Evolutionary conservation across 768 basidiomycete genomes (phyloP), one percentile per base, ranked within the genome.

Genomic region (Fibroporia radiculosa): DNA sequence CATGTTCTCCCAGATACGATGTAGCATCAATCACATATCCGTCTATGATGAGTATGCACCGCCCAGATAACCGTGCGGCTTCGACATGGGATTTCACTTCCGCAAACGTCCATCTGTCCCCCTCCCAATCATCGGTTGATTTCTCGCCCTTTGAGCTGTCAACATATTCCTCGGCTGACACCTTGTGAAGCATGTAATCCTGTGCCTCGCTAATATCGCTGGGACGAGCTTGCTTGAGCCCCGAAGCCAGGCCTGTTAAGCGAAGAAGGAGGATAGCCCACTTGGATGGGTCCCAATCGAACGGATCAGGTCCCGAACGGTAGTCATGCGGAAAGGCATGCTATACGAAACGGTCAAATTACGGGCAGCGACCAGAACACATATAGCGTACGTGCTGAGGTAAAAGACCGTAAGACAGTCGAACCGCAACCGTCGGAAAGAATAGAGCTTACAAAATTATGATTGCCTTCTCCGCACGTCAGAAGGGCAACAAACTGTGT

Each of bases 261-360:
- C 79, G 63, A 10, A 88, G 65, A 4, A 63, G 38, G 18, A 74
- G 56, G 32, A 88, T 87, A 33, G 80, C 71, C 85, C 84, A 88
- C 64, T 87, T 88, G 1, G 82, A 82, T 0, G 86, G 84, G 60
- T 90, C 85, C 84, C 84, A 90, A 51, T 82, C 83, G 20, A 67
- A 59, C 6, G 48, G 37, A 16, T 72, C 69, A 8, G 78, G 80
- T 0, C 78, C 83, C 16, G 84, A 82, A 20, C 84, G 75, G 62
- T 78, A 88, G 60, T 90, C 85, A 46, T 81, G 76, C 8, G 86
- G 86, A 55, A 87, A 88, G 0, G 84, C 72, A 59, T 88, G 84
- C 75, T 88, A 40, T 42, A 16, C 16, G 29, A 4, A 16, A 14
- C 8, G 16, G 18, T n/a, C 42, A 47, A 3, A 16, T 10, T 34